phyloP scores from a whole-genome alignment of 108 stramenopile genomes.

The Pseudonitzschia pungens region DNA sequence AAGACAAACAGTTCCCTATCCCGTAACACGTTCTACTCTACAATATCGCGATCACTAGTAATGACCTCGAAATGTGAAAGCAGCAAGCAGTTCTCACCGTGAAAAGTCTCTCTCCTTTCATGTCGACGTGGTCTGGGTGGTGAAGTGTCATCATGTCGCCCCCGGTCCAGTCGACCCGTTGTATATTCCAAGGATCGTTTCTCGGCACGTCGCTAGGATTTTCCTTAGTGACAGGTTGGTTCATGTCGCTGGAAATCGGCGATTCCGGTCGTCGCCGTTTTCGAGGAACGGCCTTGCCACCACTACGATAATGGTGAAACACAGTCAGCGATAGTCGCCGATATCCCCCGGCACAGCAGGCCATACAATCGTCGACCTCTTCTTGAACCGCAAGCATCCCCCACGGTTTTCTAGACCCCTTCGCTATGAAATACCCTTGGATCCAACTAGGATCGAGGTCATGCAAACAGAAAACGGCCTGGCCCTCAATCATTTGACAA shows the following conservation, averaged over 20 bases:
- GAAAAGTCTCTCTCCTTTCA: slow-evolving; percentile 37
- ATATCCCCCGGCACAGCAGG: slow-evolving; percentile 73
- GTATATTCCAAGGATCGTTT: slow-evolving; percentile 9
- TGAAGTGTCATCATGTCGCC: slow-evolving; percentile 75
- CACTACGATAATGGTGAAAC: slow-evolving; percentile 13
- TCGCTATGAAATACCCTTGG: slow-evolving; percentile 70
- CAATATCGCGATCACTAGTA: no score
- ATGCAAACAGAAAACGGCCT: slow-evolving; percentile 66
- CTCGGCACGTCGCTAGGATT: neutral
- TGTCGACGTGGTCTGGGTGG: slow-evolving; percentile 12
- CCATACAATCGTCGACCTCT: slow-evolving; percentile 73
- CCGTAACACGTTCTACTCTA: no score
- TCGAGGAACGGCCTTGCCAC: neutral
- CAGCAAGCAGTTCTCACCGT: slow-evolving; percentile 7
- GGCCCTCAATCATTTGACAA: slow-evolving; percentile 27
- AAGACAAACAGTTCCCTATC: neutral
- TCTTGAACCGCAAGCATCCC: slow-evolving; percentile 67
- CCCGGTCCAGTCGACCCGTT: slow-evolving; percentile 62
- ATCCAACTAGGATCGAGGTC: slow-evolving; percentile 64
- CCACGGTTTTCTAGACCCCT: slow-evolving; percentile 39
- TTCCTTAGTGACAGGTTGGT: neutral
- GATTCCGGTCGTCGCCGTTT: slow-evolving; percentile 8
- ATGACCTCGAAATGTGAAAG: no score
- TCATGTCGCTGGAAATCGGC: neutral
- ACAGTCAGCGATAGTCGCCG: slow-evolving; percentile 60